Evolutionary conservation across 352 stramenopile species (phyloP), one percentile per base, ranked within the genome.

Genomic region (Pythium insidiosum): DNA sequence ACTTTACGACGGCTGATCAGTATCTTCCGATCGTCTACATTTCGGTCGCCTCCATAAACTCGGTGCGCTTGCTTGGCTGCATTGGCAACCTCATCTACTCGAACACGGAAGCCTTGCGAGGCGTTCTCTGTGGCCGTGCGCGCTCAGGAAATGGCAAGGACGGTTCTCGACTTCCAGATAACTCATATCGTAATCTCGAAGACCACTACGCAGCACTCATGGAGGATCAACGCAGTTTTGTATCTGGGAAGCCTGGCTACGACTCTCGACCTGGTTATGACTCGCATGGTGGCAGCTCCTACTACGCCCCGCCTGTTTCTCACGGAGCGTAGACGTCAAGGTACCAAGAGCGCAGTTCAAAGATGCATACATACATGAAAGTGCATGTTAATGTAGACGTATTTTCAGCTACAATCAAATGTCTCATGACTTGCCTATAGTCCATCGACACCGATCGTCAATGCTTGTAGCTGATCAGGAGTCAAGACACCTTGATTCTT

Each of bases 1-100:
- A 76, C 43, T 82, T 91, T 31, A 52, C 73, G 22, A 66, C 41
- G 16, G 70, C 77, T 3, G 58, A 50, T 37, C 61, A 48, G 12
- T 94, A 75, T 50, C 68, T 94, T 61, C 68, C 78, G 1, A 53
- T 84, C 18, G 48, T 91, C 40, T 90, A 85, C 58, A 46, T 84
- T 24, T 70, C 74, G 18, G 75, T 91, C 0, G 78, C 76, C 0
- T 51, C 53, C 9, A 72, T 94, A 43, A 94, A 94, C 58, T 63
- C 67, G 31, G 63, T 53, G 15, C 73, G 82, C 0, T 47, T 94
- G 16, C 34, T 82, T 2, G 79, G 82, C 2, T 84, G 66, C 42
- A 65, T 89, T 23, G 63, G 69, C 30, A 70, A 93, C 56, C 75
- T 76, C 63, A 15, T 93, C 26, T 92, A 92, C 53, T 58, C 74